Evolutionary conservation across 2,329 filamentous ascomycete genomes (phyloP).

Genomic region (Neofusicoccum kwambonambiense): DNA sequence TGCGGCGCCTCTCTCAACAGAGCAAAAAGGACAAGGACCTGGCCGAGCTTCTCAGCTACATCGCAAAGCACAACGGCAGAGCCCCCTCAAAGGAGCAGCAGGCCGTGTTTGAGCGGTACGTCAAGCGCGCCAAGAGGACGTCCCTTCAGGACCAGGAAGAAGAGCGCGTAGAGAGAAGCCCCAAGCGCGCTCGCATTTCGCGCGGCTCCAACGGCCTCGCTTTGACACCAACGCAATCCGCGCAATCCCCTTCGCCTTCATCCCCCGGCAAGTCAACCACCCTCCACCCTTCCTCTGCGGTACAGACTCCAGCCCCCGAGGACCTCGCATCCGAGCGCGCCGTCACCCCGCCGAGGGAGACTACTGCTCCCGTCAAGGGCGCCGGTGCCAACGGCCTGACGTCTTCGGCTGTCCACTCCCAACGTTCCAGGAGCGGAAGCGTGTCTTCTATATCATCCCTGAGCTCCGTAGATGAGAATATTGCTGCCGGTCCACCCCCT

Average conservation of each 20-base stretch:
- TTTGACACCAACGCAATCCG: constrained; percentile 13
- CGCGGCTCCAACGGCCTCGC: constrained; percentile 4
- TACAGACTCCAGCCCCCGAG: constrained; percentile 1
- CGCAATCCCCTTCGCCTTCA: constrained; percentile 3
- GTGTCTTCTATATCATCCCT: constrained; percentile 12
- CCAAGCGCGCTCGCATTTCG: constrained; percentile 14
- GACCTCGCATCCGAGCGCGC: constrained; percentile 1
- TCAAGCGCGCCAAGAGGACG: constrained; percentile 28
- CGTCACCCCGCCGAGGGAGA: constrained; percentile 4
- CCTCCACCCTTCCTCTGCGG: neutral
- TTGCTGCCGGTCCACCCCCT: constrained; percentile 12
- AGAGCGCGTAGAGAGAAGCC: constrained; percentile 3
- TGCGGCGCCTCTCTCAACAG: constrained; percentile 37
- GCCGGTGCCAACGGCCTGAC: constrained; percentile 7
- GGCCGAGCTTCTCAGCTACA: constrained; percentile 40
- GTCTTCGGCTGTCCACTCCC: constrained; percentile 5
- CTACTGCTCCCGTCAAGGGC: neutral
- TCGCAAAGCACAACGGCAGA: constrained; percentile 39
- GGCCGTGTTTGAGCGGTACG: constrained; percentile 41
- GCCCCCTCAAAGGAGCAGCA: constrained; percentile 39
- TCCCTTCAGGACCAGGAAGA: neutral
- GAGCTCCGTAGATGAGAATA: constrained; percentile 16
- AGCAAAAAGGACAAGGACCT: constrained; percentile 38
- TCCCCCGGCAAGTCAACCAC: neutral
- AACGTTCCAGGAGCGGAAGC: constrained; percentile 6